Evolutionary conservation across 305 asterid genomes (phyloP).

Genomic region (Withania somnifera): DNA sequence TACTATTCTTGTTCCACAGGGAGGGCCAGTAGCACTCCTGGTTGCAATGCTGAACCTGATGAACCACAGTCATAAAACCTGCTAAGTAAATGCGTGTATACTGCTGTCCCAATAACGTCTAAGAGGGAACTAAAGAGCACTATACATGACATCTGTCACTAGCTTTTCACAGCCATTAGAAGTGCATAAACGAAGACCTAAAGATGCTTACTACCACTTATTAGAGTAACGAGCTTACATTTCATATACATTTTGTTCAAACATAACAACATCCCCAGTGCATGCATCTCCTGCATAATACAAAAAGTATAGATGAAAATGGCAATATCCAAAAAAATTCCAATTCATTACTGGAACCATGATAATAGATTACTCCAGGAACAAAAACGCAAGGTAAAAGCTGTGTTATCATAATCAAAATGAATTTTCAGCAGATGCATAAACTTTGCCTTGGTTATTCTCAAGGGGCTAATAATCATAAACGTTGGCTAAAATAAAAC

Average conservation of each 20-base stretch:
- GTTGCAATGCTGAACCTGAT: constrained; percentile 54
- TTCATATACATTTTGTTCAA: constrained; percentile 81
- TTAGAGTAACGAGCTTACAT: constrained; percentile 33
- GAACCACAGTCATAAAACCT: constrained; percentile 11
- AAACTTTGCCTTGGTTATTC: neutral
- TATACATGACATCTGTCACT: neutral
- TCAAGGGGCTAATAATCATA: neutral
- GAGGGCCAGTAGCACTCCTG: constrained; percentile 62
- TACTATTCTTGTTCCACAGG: constrained; percentile 58
- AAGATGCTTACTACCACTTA: neutral
- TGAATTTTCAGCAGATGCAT: neutral
- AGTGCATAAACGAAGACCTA: neutral
- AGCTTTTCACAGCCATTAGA: neutral
- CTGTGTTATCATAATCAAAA: neutral
- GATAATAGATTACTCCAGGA: neutral
- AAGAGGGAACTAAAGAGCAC: neutral
- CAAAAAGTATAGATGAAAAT: constrained; percentile 6
- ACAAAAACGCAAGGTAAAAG: neutral
- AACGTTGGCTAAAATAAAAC: neutral
- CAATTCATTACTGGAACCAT: neutral
- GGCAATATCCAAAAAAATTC: constrained; percentile 3
- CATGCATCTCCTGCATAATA: constrained; percentile 79
- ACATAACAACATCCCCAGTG: constrained; percentile 72
- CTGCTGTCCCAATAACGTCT: neutral
- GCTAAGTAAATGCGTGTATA: neutral